Evolutionary conservation across 257 asterid species (phyloP).

Genomic region (Primulina eburnea): DNA sequence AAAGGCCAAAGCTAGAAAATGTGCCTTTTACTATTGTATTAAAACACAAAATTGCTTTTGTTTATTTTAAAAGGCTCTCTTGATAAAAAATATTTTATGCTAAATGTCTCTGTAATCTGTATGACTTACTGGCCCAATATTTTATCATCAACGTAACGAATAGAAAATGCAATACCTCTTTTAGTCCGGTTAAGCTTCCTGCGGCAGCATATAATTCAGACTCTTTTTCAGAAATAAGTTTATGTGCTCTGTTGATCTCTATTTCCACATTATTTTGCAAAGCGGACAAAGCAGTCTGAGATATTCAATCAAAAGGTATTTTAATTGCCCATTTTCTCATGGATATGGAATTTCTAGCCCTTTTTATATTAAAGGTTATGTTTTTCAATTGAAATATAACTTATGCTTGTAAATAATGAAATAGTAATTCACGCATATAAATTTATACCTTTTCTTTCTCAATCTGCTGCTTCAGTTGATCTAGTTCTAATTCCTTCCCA

Average conservation of each 20-base stretch:
- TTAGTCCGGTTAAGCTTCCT: conserved; percentile 66
- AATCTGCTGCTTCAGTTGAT: conserved; percentile 64
- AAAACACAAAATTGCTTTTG: neutral
- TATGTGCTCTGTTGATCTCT: conserved; percentile 62
- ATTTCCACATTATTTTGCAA: conserved; percentile 70
- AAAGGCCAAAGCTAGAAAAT: neutral
- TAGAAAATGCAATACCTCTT: conserved; percentile 54
- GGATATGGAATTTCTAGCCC: conserved; percentile 4
- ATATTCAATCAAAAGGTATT: conserved; percentile 23
- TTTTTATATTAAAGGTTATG: no score
- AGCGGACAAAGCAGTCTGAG: conserved; percentile 58
- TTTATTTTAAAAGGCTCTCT: neutral
- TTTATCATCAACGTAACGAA: conserved; percentile 2
- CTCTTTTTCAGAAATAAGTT: conserved; percentile 61
- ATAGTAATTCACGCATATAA: neutral
- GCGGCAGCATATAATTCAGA: conserved; percentile 62
- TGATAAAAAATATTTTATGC: neutral
- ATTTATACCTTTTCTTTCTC: conserved; percentile 73
- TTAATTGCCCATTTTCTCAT: neutral
- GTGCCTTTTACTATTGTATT: no score
- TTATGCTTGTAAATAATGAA: neutral
- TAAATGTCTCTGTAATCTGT: neutral
- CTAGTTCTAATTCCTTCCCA: conserved; percentile 79
- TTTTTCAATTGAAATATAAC: no score
- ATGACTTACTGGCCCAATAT: neutral